A percentile compares a stretch with the other conserved stretches of the same genome.
phyloP scores from a whole-genome alignment of 2,329 filamentous ascomycete species.

The Rasamsonia emersonii region DNA sequence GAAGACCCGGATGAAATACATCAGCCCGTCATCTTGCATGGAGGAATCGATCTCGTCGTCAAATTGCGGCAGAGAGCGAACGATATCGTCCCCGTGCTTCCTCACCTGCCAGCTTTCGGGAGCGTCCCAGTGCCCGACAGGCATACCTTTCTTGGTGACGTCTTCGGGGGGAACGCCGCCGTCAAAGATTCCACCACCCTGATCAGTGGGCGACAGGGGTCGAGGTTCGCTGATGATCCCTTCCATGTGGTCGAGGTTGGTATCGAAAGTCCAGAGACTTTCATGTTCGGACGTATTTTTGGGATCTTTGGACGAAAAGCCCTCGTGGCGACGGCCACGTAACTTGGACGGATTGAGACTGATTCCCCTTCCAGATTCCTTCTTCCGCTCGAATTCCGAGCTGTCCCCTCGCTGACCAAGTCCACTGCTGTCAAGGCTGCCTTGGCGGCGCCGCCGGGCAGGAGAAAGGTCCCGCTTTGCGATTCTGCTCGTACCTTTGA shows the following conservation, averaged over 20 bases:
- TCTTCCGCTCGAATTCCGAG: constrained; percentile 30
- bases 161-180: constrained; percentile 23
- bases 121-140: constrained; percentile 69
- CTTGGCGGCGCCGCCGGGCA: constrained; percentile 21
- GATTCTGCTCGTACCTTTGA: constrained; percentile 16
- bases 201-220: constrained; percentile 63
- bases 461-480: constrained; percentile 26
- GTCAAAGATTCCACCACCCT: constrained; percentile 23
- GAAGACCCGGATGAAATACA: constrained; percentile 93
- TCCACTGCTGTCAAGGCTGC: constrained; percentile 25
- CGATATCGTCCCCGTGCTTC: constrained; percentile 40
- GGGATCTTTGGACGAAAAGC: constrained; percentile 14
- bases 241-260: constrained; percentile 82
- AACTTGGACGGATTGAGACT: constrained; percentile 26
- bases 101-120: constrained; percentile 96
- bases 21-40: constrained; percentile 63
- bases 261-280: constrained; percentile 71
- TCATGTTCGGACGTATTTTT: constrained; percentile 46
- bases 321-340: constrained; percentile 23
- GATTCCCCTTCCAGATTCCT: constrained; percentile 25
- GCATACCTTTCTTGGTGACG: constrained; percentile 21
- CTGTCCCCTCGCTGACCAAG: constrained; percentile 17
- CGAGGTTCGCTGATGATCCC: constrained; percentile 69
- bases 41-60: constrained; percentile 61
- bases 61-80: constrained; percentile 30